phyloP scores from a whole-genome alignment of 768 basidiomycete genomes.

The Collybia sp. region DNA sequence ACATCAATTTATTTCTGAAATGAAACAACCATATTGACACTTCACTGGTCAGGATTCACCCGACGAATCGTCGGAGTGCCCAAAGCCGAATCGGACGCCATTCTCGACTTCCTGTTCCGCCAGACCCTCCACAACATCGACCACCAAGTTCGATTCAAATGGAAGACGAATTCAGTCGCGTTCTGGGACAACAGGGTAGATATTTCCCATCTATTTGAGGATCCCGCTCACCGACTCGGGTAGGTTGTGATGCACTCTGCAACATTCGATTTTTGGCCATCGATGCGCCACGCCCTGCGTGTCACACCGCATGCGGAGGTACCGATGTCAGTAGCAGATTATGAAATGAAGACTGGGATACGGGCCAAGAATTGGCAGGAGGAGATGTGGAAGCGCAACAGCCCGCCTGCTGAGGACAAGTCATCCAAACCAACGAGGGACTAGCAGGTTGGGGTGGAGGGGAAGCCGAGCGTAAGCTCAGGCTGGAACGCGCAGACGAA shows the following conservation, averaged over 20 bases:
- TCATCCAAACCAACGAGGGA: no score
- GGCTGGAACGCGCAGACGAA: no score
- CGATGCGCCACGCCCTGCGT: constrained; percentile 71
- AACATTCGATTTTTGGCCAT: constrained; percentile 80
- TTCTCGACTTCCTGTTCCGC: constrained; percentile 66
- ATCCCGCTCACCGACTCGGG: not conserved
- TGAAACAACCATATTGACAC: not conserved
- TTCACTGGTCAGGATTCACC: constrained; percentile 59
- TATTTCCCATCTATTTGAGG: not conserved
- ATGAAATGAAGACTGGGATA: constrained; percentile 59
- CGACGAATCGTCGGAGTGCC: constrained; percentile 74
- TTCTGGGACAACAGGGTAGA: constrained; percentile 83
- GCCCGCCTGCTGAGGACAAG: no score
- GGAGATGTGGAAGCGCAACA: constrained; percentile 68
- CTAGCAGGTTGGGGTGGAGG: no score
- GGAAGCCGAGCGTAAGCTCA: no score
- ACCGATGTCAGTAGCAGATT: constrained; percentile 74
- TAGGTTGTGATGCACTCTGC: constrained; percentile 75
- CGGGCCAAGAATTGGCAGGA: constrained; percentile 68
- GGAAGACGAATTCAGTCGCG: constrained; percentile 72
- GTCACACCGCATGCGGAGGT: constrained; percentile 80
- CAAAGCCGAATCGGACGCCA: constrained; percentile 73
- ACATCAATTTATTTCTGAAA: constrained; percentile 9
- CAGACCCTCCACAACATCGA: constrained; percentile 68
- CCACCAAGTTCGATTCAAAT: constrained; percentile 73